Evolutionary conservation across 2,329 filamentous ascomycete genomes (phyloP).

Genomic region (Neonectria hederae): DNA sequence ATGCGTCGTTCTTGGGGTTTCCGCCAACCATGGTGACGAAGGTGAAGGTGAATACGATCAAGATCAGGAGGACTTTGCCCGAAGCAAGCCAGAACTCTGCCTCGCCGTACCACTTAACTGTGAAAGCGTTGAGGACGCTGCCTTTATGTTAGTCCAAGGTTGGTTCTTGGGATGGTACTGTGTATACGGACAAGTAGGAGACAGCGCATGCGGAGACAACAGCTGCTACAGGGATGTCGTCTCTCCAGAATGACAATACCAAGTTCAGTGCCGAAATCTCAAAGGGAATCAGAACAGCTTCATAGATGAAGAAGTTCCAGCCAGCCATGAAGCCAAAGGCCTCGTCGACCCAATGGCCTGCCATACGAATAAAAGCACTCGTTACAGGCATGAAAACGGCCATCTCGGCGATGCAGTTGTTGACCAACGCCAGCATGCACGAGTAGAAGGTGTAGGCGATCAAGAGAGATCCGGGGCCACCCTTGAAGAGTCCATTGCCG

Average conservation of each 20-base stretch:
- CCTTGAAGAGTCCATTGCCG: slow-evolving; percentile 26
- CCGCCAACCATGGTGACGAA: slow-evolving; percentile 28
- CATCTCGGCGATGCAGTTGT: slow-evolving; percentile 29
- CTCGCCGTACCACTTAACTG: slow-evolving; percentile 28
- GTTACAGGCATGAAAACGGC: slow-evolving; percentile 27
- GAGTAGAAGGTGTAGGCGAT: slow-evolving; percentile 28
- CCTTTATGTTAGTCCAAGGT: background rate
- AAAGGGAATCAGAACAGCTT: slow-evolving; percentile 25
- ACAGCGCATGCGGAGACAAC: slow-evolving; percentile 24
- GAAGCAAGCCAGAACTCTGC: slow-evolving; percentile 27
- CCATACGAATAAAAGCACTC: slow-evolving; percentile 29
- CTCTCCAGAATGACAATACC: slow-evolving; percentile 26
- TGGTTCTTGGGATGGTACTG: too few species aligned
- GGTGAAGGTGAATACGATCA: slow-evolving; percentile 28
- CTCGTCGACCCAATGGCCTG: slow-evolving; percentile 28
- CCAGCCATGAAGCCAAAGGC: slow-evolving; percentile 30
- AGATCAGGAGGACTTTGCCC: slow-evolving; percentile 27
- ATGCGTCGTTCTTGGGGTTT: slow-evolving; percentile 24
- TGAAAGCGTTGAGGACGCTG: slow-evolving; percentile 25
- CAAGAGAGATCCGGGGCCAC: slow-evolving; percentile 21
- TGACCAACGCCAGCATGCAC: slow-evolving; percentile 22
- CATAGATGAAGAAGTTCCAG: slow-evolving; percentile 30
- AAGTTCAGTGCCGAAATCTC: slow-evolving; percentile 29
- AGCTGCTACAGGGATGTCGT: slow-evolving; percentile 27
- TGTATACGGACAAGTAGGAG: slow-evolving; percentile 20